Evolutionary conservation across 2,329 filamentous ascomycete genomes (phyloP), one percentile per base, ranked within the genome.

Genomic region (Botryotinia narcissicola): DNA sequence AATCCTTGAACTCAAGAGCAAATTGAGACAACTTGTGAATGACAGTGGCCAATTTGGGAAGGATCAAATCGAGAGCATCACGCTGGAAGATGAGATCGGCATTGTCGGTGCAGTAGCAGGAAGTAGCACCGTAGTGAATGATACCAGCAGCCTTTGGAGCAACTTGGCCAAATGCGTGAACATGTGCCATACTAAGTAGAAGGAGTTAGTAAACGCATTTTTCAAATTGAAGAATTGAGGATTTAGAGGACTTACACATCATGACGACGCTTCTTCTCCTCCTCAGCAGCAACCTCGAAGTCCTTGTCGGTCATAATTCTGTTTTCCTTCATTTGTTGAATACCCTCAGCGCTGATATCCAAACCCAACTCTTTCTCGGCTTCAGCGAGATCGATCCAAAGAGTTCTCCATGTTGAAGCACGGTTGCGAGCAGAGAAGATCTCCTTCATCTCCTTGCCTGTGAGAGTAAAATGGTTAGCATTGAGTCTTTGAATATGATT

Each of bases 371-470:
- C 92, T 82, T 90, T 91, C 85, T 97, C 92, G 16, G 88, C 86
- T 85, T 97, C 91, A 37, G 94, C 94, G 18, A 97, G 91, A 83
- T 87, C 90, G 62, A 95, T 85, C 95, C 95, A 98, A 29, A 97
- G 77, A 88, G 89, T 71, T 79, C 79, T 62, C 79, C 77, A 76
- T 87, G 85, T 37, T 83, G 85, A 4, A 85, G 72, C 71, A 29
- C 80, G 88, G 71, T 89, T 91, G 61, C 93, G 89, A 74, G 91
- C 89, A 78, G 90, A 91, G 86, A 97, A 98, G 75, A 97, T 89
- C 76, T 88, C 87, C 79, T 91, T 88, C 92, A 96, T 95, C 83
- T 92, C 92, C 10, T 72, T 72, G 75, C 77, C 71, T 72, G 32
- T 40, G 18, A 35, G 29, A 32, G 18, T 8, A 22, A 46, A 69